phyloP scores from a whole-genome alignment of 2,329 filamentous ascomycete genomes.

The Phialocephala sp. region DNA sequence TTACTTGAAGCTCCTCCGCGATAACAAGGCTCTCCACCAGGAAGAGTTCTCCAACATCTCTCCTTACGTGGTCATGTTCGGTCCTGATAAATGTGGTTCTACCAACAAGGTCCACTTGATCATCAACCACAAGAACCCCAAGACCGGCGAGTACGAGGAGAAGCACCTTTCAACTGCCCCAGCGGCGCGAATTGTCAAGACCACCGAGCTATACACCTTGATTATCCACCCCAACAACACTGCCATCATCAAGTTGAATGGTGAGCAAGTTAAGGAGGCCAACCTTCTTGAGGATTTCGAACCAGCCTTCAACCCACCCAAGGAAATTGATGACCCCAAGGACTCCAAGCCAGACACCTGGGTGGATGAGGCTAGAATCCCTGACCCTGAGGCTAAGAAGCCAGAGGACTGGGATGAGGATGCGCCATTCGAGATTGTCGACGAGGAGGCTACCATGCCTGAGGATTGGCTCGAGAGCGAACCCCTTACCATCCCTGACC shows the following conservation, averaged over 20 bases:
- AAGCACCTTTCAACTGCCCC: conserved; percentile 92
- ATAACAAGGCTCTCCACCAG: conserved; percentile 95
- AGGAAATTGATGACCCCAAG: conserved; percentile 93
- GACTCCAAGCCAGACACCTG: conserved; percentile 95
- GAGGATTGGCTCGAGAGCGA: conserved; percentile 97
- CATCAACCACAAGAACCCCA: conserved; percentile 99
- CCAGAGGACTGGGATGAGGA: conserved; percentile 99
- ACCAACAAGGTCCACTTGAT: conserved; percentile 99
- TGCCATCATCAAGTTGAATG: conserved; percentile 90
- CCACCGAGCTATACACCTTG: conserved; percentile 92
- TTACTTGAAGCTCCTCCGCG: conserved; percentile 98
- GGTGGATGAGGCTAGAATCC: conserved; percentile 91
- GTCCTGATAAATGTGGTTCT: conserved; percentile 97
- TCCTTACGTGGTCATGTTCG: conserved; percentile 99
- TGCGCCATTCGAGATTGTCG: conserved; percentile 93
- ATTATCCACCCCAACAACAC: conserved; percentile 97
- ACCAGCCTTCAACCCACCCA: conserved; percentile 89
- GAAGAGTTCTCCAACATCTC: conserved; percentile 98
- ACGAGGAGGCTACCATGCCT: conserved; percentile 88
- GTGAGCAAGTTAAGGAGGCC: conserved; percentile 85
- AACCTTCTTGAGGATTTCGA: conserved; percentile 92
- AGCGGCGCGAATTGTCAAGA: conserved; percentile 86
- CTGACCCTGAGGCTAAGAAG: conserved; percentile 93
- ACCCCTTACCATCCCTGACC: conserved; percentile 82
- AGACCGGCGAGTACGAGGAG: conserved; percentile 99